Base-by-base conservation (phyloP, 345 rosid genomes). In the Lepidium didymum region DNA sequence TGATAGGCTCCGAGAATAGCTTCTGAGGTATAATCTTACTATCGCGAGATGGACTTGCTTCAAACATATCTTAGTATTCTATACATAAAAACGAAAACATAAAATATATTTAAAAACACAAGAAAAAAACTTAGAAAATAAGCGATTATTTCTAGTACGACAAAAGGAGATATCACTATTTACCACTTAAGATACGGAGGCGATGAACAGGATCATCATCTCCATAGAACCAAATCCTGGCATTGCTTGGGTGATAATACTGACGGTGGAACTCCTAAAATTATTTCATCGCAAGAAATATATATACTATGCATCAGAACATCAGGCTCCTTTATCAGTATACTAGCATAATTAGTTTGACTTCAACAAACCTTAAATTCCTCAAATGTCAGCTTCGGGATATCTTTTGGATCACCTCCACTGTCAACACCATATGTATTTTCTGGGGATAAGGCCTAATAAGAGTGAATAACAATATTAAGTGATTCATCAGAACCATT, bases 381-480 rank as follows among this genome's bases (percentile, higher is more conserved):
- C 80, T 85, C 94, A 71, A 85, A 90, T 55, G 96, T 87, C 81
- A 93, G 82, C 69, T 83, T 78, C 34, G 98, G 94, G 68, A 93
- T 93, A 64, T 67, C 90, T 82, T 77, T 85, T 40, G 98, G 98
- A 80, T 93, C 97, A 40, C 97, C 98, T 67, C 98, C 97, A 70
- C 98, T 93, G 75, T 93, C 98, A 69, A 93, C 98, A 68, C 98
- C 96, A 56, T 93, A 93, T 36, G 97, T 79, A 78, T 93, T 93
- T 79, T 84, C 83, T 13, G 98, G 98, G 78, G 83, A 90, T 45
- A 93, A 75, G 73, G 97, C 96, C 98, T 93, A 81, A 58, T 61
- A 37, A 68, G 38, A 77, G 68, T 16, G 45, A 54, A 35, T 29
- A 42, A 53, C 47, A 45, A 16, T 14, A 45, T 40, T 5, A 19